Percentiles rank a stretch among this genome's conserved stretches.
Evolutionary conservation across 352 stramenopile genomes (phyloP).

Genomic region (Phytopythium kandeliae): DNA sequence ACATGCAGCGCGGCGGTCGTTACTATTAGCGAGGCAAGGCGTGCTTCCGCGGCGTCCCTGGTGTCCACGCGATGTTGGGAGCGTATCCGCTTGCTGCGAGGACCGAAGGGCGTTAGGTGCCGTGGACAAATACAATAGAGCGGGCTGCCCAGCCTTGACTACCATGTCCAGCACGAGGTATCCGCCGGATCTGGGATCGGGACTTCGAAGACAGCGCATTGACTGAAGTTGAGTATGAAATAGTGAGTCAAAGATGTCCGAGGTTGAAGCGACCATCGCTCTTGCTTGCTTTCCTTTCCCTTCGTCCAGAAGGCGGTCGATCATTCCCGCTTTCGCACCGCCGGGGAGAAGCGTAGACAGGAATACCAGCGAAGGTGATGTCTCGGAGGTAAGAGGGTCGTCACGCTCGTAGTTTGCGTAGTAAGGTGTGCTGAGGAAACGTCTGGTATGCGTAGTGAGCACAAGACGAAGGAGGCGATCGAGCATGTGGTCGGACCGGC

Average conservation of each 20-base stretch:
- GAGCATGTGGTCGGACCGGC: slow-evolving; percentile 21
- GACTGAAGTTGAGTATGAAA: background rate
- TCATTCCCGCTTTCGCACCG: slow-evolving; percentile 1
- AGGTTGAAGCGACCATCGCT: slow-evolving; percentile 5
- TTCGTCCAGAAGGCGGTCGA: background rate
- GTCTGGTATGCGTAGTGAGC: slow-evolving; percentile 13
- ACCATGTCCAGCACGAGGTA: background rate
- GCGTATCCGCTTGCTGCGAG: background rate
- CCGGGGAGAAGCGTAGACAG: background rate
- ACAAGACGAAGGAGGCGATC: slow-evolving; percentile 10
- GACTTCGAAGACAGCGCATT: too few species aligned
- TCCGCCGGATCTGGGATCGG: background rate
- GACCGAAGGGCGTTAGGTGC: background rate
- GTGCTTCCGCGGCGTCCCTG: background rate
- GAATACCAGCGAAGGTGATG: background rate
- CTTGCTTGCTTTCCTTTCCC: background rate
- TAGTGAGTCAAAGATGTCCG: background rate
- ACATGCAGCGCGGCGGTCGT: slow-evolving; percentile 72
- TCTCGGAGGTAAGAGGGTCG: background rate
- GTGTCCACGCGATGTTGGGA: background rate
- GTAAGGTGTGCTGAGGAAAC: background rate
- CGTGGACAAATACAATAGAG: slow-evolving; percentile 6
- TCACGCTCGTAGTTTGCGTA: background rate
- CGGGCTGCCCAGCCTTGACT: background rate
- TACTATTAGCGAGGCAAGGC: slow-evolving; percentile 62